A percentile compares a stretch with the other conserved stretches of the same genome.
These are phyloP conservation scores for Dryadomyces quercus-mongolicae DNA, from an alignment of 2,329 filamentous ascomycete genomes.

Conservation along the genomic window DNA sequence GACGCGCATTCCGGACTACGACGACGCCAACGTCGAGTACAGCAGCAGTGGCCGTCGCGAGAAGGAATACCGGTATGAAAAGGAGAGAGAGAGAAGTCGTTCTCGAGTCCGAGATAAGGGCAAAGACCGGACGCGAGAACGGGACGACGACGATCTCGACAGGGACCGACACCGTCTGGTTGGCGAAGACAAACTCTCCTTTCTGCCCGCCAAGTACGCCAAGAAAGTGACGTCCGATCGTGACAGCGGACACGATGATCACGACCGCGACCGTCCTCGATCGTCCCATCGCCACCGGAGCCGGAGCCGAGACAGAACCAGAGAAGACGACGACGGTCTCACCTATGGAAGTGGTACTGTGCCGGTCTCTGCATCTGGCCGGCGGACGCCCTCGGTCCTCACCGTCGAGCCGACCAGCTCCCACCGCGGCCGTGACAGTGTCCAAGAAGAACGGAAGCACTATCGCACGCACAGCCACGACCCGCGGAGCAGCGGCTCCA, in stretches of 20 bases:
- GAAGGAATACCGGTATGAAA: constrained; percentile 15
- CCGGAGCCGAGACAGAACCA: constrained; percentile 7
- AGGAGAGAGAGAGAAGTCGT: constrained; percentile 17
- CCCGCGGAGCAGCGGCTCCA: constrained; percentile 22
- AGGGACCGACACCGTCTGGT: constrained; percentile 18
- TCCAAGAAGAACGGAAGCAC: constrained; percentile 13
- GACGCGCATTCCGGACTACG: constrained; percentile 20
- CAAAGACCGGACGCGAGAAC: too few species aligned
- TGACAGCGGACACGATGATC: background rate
- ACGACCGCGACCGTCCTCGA: background rate
- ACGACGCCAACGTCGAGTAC: constrained; percentile 14
- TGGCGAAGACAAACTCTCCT: constrained; percentile 28
- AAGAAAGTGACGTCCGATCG: constrained; percentile 13
- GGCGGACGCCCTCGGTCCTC: background rate
- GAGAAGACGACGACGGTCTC: constrained; percentile 23
- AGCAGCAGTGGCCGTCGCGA: constrained; percentile 16
- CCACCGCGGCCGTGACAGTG: background rate
- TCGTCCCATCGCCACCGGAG: constrained; percentile 2
- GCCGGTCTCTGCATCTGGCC: background rate
- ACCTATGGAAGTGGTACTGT: constrained; percentile 31
- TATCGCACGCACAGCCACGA: constrained; percentile 22
- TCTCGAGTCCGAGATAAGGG: constrained; percentile 11
- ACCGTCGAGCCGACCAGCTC: constrained; percentile 14
- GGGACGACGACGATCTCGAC: constrained; percentile 12
- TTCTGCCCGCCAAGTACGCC: constrained; percentile 35